A percentile compares a stretch with the other conserved stretches of the same genome.
These are phyloP conservation scores for Eimeria falciformis DNA, from an alignment of 169 alveolate genomes.

Conservation along the genomic window DNA sequence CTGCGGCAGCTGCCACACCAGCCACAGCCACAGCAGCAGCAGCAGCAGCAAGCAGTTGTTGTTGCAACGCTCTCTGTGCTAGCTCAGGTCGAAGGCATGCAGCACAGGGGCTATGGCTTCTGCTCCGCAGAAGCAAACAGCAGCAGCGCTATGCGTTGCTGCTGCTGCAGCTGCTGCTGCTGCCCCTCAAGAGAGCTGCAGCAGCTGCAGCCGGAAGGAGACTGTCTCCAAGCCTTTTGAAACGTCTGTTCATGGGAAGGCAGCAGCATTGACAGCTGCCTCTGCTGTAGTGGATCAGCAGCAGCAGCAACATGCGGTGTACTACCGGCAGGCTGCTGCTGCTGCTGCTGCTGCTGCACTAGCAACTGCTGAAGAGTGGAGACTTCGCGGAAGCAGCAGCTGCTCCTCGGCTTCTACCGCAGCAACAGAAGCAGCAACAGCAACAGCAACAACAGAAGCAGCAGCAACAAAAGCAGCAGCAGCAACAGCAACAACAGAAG, in stretches of 20 bases:
- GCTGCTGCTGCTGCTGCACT: constrained; percentile 31
- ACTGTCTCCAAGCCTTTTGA: not conserved
- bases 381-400: not conserved
- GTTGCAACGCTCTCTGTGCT: too few species aligned
- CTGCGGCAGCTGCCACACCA: not conserved
- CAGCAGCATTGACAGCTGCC: not conserved
- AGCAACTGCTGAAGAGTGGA: not conserved
- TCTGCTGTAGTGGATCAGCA: not conserved
- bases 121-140: not conserved
- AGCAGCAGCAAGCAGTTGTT: too few species aligned
- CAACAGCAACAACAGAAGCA: constrained; percentile 5
- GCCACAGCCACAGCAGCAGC: too few species aligned
- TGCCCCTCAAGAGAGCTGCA: not conserved
- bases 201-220: not conserved
- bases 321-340: not conserved
- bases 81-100: too few species aligned
- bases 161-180: constrained; percentile 39
- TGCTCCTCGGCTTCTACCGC: not conserved
- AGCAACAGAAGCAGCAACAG: constrained; percentile 13
- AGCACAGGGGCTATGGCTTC: not conserved
- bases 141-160: not conserved
- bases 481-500: not conserved
- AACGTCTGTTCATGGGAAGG: not conserved
- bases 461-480: not conserved
- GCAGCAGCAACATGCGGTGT: constrained; percentile 3